Base-by-base conservation (phyloP, 2,329 filamentous ascomycete species). In the Macrophomina tecta region DNA sequence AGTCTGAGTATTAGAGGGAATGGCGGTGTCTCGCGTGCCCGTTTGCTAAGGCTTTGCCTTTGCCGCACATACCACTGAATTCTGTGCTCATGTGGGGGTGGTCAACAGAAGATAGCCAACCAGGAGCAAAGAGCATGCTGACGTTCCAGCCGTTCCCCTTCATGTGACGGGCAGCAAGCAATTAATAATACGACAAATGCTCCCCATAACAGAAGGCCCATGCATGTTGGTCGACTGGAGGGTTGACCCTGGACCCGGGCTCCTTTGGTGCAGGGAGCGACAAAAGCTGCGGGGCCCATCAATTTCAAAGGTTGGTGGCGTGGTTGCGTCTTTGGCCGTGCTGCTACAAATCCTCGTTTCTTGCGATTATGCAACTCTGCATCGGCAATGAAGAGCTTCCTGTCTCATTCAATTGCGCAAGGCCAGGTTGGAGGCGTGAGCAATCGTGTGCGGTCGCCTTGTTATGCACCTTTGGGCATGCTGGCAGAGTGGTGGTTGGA, bases 161-260 rank as follows among this genome's bases (percentile, higher is more conserved):
- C 38, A 14, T 14, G 3, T 40, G 7, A 40, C 38, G 56, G 40
- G 42, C 56, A 61, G 48, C 56, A 42, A 23, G 23, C 23, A 23
- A 23, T 23, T 61, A 42, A 36, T 61, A 42, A 36, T 61, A 61
- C 56, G 5, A 42, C 40, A 46, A 28, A 61, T 46, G 56, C 42
- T 61, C 8, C 56, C 32, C 48, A 42, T 61, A 36, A 61, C 28
- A 12, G 28, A 5, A 45, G 28, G 36, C n/a, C 42, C 42, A 48
- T 48, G 56, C 11, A 14, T 14, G 56, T 5, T n/a, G 9, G 38
- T 3, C 4, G 38, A 40, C 38, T 14, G 38, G 14, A 40, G 38
- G 3, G 3, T 14, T 14, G 23, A 4, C 14, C 38, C 14, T 40
- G 38, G 38, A 14, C 9, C 8, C 4, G 8, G 8, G 28, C 30